Percentiles rank a stretch among this genome's conserved stretches.
phyloP scores from a whole-genome alignment of 805 yeast species.

The Spencermartinsiella europaea region DNA sequence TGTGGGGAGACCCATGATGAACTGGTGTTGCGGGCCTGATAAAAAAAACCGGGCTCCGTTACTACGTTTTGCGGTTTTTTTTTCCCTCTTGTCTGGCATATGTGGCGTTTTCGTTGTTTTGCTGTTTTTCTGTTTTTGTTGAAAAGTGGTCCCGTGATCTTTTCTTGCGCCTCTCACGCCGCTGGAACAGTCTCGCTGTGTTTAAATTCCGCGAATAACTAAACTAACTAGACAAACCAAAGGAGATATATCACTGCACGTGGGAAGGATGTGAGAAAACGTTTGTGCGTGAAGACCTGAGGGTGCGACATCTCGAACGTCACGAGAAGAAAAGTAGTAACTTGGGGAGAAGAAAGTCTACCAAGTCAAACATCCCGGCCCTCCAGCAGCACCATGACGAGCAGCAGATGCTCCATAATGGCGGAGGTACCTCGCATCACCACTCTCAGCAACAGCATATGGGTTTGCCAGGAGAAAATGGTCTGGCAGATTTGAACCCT shows the following conservation, averaged over 20 bases:
- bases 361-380: not conserved
- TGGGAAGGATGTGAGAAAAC: constrained; percentile 31
- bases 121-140: too few relatives aligned
- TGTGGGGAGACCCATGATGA: too few relatives aligned
- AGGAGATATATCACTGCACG: constrained; percentile 30
- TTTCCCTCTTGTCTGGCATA: too few relatives aligned
- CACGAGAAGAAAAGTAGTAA: constrained; percentile 21
- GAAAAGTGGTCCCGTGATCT: too few relatives aligned
- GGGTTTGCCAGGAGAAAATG: not conserved
- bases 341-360: not conserved
- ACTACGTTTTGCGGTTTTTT: too few relatives aligned
- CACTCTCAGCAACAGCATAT: not conserved
- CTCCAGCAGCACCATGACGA: not conserved
- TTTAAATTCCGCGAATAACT: too few relatives aligned
- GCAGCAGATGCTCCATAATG: not conserved
- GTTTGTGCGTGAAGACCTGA: constrained; percentile 34
- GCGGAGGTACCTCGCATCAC: too few relatives aligned
- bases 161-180: too few relatives aligned
- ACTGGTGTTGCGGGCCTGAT: too few relatives aligned
- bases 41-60: too few relatives aligned
- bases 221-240: constrained; percentile 24
- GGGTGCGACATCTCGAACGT: constrained; percentile 31
- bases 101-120: too few relatives aligned
- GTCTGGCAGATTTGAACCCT: not conserved
- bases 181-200: too few relatives aligned